Conservation (phyloP, 345 rosid genomes). For the Noccaea bulbosa region DNA sequence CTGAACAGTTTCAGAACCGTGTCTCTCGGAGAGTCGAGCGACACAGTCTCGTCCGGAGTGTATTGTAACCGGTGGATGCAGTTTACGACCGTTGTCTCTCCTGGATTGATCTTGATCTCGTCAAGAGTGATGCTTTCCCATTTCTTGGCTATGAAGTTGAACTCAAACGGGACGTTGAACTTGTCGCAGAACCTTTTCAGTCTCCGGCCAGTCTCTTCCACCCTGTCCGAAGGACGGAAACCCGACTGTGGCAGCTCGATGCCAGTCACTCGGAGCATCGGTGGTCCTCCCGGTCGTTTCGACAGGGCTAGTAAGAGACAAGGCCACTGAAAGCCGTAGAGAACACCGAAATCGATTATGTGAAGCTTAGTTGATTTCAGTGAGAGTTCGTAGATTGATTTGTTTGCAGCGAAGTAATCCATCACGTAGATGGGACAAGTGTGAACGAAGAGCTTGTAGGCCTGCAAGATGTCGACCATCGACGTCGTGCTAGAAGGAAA, state of each 20-base stretch:
- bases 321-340: constrained; percentile 91
- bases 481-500: constrained; percentile 50
- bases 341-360: constrained; percentile 75
- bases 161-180: constrained; percentile 66
- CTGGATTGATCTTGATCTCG: constrained; percentile 59
- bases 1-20: constrained; percentile 62
- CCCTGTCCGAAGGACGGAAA: constrained; percentile 69
- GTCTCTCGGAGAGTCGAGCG: constrained; percentile 64
- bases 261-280: constrained; percentile 68
- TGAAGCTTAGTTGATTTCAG: constrained; percentile 59
- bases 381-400: constrained; percentile 52
- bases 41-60: constrained; percentile 70
- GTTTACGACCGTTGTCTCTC: constrained; percentile 64
- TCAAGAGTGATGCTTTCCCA: constrained; percentile 77
- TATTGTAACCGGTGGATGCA: constrained; percentile 59
- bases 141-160: constrained; percentile 63
- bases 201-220: constrained; percentile 74
- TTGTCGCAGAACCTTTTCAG: constrained; percentile 60
- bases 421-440: constrained; percentile 61
- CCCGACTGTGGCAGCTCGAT: constrained; percentile 85
- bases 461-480: constrained; percentile 62
- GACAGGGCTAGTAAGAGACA: constrained; percentile 65
- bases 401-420: constrained; percentile 58
- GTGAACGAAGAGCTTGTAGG: constrained; percentile 53
- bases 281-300: constrained; percentile 56